Base-by-base conservation (phyloP, 345 rosid genomes). In the Eutrema heterophyllum region DNA sequence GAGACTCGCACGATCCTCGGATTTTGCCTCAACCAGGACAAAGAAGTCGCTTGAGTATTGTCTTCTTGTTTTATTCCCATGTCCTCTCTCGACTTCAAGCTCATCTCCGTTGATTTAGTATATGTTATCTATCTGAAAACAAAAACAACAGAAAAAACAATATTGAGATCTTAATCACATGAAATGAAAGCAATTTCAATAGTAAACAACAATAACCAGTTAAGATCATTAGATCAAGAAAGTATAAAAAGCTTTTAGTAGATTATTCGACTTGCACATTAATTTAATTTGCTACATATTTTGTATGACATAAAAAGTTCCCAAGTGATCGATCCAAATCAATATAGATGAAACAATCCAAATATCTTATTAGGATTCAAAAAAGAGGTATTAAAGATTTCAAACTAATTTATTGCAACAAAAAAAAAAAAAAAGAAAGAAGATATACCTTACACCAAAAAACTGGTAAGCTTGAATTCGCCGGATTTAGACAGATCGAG, bases 1-100 rank as follows among this genome's bases (percentile, higher is more conserved):
- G 96, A 89, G 9, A 87, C 97, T 4, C 97, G 81, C 1, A 91
- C 97, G 9, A 93, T 89, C 66, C 98, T 88, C 1, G 98, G 97
- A n/a, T 93, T 89, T 65, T 89, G 86, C 45, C 87, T 83, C 24
- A 72, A 67, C 40, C 21, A 51, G 6, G 62, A 75, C 14, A 44
- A 51, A 21, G 39, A 75, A 32, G 56, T 68, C 2, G 61, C 2
- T 39, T 36, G 48, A 10, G 49, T 9, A 9, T 55, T 1, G 4
- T 18, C 57, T 68, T 75, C 79, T 68, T 62, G 48, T 51, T 67
- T 74, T 11, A 43, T 30, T 13, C 38, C 44, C 16, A 50, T 49
- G 21, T 60, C 59, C 14, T 46, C 75, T 27, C 60, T 59, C 12
- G 73, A 30, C 52, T 57, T 67, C 14, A 15, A 40, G 50, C 73